phyloP scores from a whole-genome alignment of 1,139 yeast genomes.

The Zygoascus hellenicus region DNA sequence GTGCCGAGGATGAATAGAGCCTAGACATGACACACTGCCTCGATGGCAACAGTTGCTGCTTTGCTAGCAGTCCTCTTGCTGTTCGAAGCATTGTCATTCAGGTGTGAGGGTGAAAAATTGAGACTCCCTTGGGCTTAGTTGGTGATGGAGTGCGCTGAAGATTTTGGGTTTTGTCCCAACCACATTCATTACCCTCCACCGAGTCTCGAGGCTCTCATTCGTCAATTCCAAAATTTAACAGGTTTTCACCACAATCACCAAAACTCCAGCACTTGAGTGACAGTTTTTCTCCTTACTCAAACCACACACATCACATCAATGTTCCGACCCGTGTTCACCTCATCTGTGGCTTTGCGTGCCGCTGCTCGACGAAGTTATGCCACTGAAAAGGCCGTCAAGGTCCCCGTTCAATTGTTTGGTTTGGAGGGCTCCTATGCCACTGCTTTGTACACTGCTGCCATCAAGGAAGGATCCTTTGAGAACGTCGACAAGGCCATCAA shows the following conservation, averaged over 20 bases:
- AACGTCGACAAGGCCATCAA: constrained; percentile 63
- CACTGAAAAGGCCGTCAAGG: constrained; percentile 51
- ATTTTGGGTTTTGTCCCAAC: background rate
- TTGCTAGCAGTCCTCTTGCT: no score
- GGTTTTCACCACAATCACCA: no score
- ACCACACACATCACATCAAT: no score
- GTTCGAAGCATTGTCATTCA: no score
- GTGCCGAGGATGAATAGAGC: no score
- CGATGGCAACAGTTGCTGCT: no score
- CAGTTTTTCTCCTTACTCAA: no score
- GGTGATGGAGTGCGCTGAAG: background rate
- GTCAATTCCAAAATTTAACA: constrained; percentile 3
- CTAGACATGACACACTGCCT: no score
- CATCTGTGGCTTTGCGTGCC: constrained; percentile 4
- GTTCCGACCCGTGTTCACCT: background rate
- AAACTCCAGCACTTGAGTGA: no score
- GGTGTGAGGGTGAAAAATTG: no score
- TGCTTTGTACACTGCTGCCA: constrained; percentile 90
- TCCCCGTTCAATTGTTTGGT: constrained; percentile 93
- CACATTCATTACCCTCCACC: no score
- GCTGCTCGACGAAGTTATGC: constrained; percentile 31
- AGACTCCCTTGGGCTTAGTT: background rate
- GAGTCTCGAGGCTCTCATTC: constrained; percentile 4
- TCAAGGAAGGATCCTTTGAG: constrained; percentile 72
- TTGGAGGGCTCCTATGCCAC: constrained; percentile 96